phyloP scores from a whole-genome alignment of 768 basidiomycete genomes.

The Tricholoma bakamatsutake region DNA sequence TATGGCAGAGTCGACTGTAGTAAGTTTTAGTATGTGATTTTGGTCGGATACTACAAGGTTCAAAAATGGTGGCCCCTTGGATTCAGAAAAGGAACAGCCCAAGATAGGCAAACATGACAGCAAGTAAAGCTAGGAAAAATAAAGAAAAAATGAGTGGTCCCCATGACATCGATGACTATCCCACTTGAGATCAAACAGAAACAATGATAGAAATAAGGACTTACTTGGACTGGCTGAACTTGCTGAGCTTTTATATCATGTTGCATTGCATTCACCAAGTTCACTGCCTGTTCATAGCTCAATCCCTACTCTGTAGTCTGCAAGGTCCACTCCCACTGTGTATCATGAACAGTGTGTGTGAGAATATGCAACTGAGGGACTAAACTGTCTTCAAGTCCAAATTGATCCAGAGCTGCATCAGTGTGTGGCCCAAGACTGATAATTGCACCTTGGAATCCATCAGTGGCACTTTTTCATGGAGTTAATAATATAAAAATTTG shows the following conservation, averaged over 20 bases:
- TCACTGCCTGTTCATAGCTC: background rate
- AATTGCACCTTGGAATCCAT: background rate
- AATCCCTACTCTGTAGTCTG: constrained; percentile 1
- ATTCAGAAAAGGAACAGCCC: background rate
- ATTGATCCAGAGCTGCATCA: background rate
- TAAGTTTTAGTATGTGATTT: background rate
- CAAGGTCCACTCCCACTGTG: constrained; percentile 4
- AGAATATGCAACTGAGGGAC: constrained; percentile 1
- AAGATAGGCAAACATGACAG: too few relatives aligned
- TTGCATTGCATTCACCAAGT: background rate
- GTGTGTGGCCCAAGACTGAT: constrained; percentile 2
- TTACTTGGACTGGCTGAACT: background rate
- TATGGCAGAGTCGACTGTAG: too few relatives aligned
- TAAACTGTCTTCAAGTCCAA: background rate
- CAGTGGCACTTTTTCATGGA: background rate
- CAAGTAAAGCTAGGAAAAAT: too few relatives aligned
- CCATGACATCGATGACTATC: background rate
- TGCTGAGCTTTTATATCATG: background rate
- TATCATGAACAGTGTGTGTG: background rate
- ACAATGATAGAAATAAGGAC: background rate
- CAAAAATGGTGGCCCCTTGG: background rate
- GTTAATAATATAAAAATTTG: background rate
- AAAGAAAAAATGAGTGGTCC: too few relatives aligned
- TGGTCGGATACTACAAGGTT: background rate
- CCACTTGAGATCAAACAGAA: background rate